phyloP scores from a whole-genome alignment of 768 basidiomycete species.

The Albatrellus ellisii region DNA sequence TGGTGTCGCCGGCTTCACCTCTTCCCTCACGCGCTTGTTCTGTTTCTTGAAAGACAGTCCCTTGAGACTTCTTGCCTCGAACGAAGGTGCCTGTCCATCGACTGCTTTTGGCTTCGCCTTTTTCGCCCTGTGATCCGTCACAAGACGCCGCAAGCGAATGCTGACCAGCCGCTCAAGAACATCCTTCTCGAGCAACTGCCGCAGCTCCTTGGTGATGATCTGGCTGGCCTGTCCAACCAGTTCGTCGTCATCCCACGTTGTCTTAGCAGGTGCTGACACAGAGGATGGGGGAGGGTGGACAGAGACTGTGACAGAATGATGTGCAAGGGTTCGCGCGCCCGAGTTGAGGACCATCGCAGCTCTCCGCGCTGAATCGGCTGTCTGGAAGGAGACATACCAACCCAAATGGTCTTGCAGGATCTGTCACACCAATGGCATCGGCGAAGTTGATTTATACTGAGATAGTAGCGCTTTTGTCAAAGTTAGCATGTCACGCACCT shows the following conservation, averaged over 20 bases:
- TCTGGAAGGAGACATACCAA: slow-evolving; percentile 74
- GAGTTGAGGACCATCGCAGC: slow-evolving; percentile 47
- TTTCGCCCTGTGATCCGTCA: slow-evolving; percentile 38
- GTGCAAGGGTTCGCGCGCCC: slow-evolving; percentile 37
- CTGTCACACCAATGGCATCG: slow-evolving; percentile 23
- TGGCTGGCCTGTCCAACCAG: slow-evolving; percentile 42
- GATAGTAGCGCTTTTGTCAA: slow-evolving; percentile 1
- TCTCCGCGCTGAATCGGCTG: slow-evolving; percentile 45
- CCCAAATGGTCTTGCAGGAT: slow-evolving; percentile 57
- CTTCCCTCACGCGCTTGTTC: slow-evolving; percentile 26
- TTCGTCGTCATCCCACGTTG: slow-evolving; percentile 38
- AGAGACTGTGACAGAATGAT: slow-evolving; percentile 44
- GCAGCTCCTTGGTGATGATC: slow-evolving; percentile 45
- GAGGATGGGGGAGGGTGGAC: slow-evolving; percentile 31
- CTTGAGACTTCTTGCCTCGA: slow-evolving; percentile 18
- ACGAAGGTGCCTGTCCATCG: slow-evolving; percentile 24
- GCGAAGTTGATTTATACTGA: not conserved
- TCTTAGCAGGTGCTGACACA: slow-evolving; percentile 22
- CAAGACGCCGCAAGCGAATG: slow-evolving; percentile 36
- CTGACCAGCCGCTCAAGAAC: slow-evolving; percentile 48
- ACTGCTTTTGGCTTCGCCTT: slow-evolving; percentile 17
- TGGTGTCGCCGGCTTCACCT: slow-evolving; percentile 16
- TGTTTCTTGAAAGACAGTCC: slow-evolving; percentile 32
- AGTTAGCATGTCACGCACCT: slow-evolving; percentile 33
- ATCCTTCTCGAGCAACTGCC: slow-evolving; percentile 45